Percentiles rank a stretch among this genome's conserved stretches.
These are phyloP conservation scores for Calonectria montana DNA, from an alignment of 2,329 filamentous ascomycete species.

Conservation along the genomic window DNA sequence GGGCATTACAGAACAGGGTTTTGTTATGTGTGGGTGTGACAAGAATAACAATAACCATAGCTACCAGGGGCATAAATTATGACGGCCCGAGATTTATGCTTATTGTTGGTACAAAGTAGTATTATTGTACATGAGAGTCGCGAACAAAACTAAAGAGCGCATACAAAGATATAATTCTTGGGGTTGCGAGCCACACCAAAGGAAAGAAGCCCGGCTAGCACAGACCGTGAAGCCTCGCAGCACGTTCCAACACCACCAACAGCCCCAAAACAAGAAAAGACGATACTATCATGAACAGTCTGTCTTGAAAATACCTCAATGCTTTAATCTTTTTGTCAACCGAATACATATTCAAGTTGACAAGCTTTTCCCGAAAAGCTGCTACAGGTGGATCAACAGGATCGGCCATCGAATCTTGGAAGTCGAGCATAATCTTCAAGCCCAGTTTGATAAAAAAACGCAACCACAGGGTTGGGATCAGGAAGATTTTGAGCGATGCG, in stretches of 20 bases:
- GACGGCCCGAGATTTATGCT: too few species aligned
- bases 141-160: too few species aligned
- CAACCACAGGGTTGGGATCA: background rate
- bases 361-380: background rate
- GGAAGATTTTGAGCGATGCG: background rate
- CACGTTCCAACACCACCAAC: background rate
- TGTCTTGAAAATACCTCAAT: background rate
- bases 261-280: background rate
- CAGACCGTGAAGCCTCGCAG: background rate
- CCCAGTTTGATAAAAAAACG: background rate
- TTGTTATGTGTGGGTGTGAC: background rate
- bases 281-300: background rate
- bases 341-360: background rate
- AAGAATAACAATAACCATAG: too few species aligned
- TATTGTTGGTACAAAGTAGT: too few species aligned
- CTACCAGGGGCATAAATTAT: too few species aligned
- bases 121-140: too few species aligned
- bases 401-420: background rate
- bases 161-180: background rate
- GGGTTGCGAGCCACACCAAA: too few species aligned
- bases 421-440: background rate
- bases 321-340: background rate
- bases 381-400: background rate
- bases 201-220: background rate
- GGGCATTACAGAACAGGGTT: background rate